These are phyloP conservation scores for Annona cherimola DNA, from an alignment of 164 flowering plant genomes.

Conservation along the genomic window DNA sequence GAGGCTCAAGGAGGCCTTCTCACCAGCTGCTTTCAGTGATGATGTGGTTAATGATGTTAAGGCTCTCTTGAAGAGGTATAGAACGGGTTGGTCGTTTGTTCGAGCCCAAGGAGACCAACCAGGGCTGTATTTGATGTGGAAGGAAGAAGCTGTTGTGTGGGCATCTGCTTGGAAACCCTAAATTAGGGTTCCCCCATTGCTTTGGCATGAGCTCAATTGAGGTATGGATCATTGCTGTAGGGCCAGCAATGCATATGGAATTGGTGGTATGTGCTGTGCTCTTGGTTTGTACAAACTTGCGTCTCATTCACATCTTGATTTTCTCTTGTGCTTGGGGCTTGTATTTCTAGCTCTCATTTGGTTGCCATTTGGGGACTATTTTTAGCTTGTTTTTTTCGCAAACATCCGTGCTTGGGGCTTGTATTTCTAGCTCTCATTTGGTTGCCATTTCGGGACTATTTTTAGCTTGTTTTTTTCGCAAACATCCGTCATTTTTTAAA, in stretches of 20 bases:
- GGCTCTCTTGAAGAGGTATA: conserved; percentile 60
- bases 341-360: conserved; percentile 14
- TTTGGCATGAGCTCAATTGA: background rate
- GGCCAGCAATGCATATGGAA: background rate
- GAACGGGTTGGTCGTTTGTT: conserved; percentile 49
- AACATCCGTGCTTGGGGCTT: conserved; percentile 25
- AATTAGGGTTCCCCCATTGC: background rate
- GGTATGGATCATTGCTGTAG: background rate
- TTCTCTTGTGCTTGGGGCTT: conserved; percentile 22
- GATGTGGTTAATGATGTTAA: conserved; percentile 66
- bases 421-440: conserved; percentile 14
- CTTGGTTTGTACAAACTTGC: conserved; percentile 5
- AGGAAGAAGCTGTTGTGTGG: conserved; percentile 71
- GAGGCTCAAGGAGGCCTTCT: conserved; percentile 35
- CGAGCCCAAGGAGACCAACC: conserved; percentile 27
- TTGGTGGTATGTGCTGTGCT: conserved; percentile 1
- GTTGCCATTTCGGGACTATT: conserved; percentile 27
- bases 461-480: conserved; percentile 23
- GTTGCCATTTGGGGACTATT: conserved; percentile 25
- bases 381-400: conserved; percentile 20
- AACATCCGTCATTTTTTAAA: conserved; percentile 5
- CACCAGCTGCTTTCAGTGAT: conserved; percentile 37
- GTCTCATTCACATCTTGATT: conserved; percentile 4
- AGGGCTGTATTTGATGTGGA: conserved; percentile 70
- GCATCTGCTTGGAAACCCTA: conserved; percentile 76